Conservation (phyloP, 768 basidiomycete genomes). For the Goffeauzyma gilvescens region DNA sequence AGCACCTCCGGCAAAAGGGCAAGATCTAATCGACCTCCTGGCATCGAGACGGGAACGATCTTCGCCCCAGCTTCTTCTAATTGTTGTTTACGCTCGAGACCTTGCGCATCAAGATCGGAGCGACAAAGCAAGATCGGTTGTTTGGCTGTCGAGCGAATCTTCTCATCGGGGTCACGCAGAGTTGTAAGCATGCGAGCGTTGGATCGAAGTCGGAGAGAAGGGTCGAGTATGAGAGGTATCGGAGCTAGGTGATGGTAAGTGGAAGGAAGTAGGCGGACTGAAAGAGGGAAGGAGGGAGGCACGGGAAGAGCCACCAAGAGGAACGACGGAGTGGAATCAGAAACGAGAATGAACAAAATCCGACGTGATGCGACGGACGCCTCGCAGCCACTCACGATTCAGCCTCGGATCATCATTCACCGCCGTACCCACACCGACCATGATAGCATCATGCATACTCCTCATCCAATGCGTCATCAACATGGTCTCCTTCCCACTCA, state of each 20-base stretch:
- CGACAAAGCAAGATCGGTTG: conserved; percentile 6
- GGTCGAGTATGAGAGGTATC: conserved; percentile 67
- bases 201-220: conserved; percentile 46
- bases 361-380: neutral
- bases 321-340: too few relatives aligned
- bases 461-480: conserved; percentile 92
- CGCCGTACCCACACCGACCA: conserved; percentile 76
- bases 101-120: conserved; percentile 20
- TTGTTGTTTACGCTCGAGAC: conserved; percentile 31
- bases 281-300: neutral
- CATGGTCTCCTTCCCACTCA: conserved; percentile 77
- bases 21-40: conserved; percentile 31
- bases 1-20: conserved; percentile 40
- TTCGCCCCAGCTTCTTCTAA: conserved; percentile 51
- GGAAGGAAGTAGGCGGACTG: conserved; percentile 26
- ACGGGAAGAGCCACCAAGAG: conserved; percentile 39
- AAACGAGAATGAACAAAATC: conserved; percentile 33
- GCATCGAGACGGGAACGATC: conserved; percentile 39
- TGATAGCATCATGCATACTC: conserved; percentile 75
- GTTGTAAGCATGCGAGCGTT: conserved; percentile 40
- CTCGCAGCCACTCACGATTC: conserved; percentile 44
- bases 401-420: conserved; percentile 83
- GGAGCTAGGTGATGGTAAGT: conserved; percentile 33
- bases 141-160: too few relatives aligned
- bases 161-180: conserved; percentile 43